phyloP scores from a whole-genome alignment of 1,139 yeast genomes.

The Yamadazyma diospyri region DNA sequence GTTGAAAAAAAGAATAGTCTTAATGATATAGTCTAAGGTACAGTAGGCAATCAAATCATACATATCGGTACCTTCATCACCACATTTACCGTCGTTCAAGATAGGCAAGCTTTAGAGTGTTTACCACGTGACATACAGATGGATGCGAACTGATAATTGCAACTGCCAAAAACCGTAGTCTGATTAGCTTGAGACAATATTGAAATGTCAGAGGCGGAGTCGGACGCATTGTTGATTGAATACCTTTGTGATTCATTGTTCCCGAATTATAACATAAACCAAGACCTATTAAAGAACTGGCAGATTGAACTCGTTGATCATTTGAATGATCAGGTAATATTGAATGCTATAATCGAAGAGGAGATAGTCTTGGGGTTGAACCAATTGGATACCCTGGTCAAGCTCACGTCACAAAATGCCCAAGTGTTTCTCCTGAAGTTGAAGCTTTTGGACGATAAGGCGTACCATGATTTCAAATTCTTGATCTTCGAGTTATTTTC shows the following conservation, averaged over 20 bases:
- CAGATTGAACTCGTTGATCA: conserved; percentile 32
- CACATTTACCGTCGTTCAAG: too few relatives aligned
- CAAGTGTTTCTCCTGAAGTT: conserved; percentile 17
- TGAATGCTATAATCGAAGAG: conserved; percentile 22
- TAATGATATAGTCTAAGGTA: too few relatives aligned
- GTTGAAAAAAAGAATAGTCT: background rate
- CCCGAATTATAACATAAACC: conserved; percentile 25
- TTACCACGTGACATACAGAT: too few relatives aligned
- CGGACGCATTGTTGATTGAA: conserved; percentile 14
- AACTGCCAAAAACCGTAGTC: too few relatives aligned
- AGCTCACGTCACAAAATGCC: conserved; percentile 9
- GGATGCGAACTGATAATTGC: too few relatives aligned
- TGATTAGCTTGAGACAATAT: background rate
- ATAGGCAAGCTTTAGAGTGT: too few relatives aligned
- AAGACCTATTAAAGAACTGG: conserved; percentile 32
- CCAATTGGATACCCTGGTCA: conserved; percentile 11
- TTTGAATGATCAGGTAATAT: conserved; percentile 17
- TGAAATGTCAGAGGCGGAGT: conserved; percentile 1
- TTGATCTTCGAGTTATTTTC: conserved; percentile 28
- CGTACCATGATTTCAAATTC: conserved; percentile 29
- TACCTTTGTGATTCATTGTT: conserved; percentile 24
- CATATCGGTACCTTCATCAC: too few relatives aligned
- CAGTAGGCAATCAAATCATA: too few relatives aligned
- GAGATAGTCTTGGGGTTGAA: conserved; percentile 19
- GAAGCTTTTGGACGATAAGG: conserved; percentile 20